Evolutionary conservation across 1,284 basidiomycete genomes (phyloP).

Genomic region (Austroboletus novae-zelandiae): DNA sequence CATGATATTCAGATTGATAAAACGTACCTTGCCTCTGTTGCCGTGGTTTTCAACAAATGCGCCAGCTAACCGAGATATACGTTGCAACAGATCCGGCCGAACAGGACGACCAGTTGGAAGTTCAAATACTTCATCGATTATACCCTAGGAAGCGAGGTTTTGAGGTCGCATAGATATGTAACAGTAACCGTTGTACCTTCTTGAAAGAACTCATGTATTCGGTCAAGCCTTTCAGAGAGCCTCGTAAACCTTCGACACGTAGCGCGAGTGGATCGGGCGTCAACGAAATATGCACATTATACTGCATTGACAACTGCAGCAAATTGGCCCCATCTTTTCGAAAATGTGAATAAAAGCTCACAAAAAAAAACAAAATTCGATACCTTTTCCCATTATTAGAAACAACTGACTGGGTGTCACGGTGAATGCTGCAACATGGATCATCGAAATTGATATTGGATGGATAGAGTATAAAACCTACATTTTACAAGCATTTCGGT

Average conservation of each 20-base stretch:
- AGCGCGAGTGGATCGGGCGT: slow-evolving; percentile 54
- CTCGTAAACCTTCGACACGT: slow-evolving; percentile 55
- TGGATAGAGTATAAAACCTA: slow-evolving; percentile 32
- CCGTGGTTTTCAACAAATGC: slow-evolving; percentile 57
- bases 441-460: slow-evolving; percentile 3
- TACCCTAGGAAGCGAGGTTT: slow-evolving; percentile 37
- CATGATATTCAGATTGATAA: neutral
- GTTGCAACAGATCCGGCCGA: slow-evolving; percentile 47
- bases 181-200: slow-evolving; percentile 36
- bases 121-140: slow-evolving; percentile 47
- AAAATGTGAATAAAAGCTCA: slow-evolving; percentile 3
- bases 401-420: slow-evolving; percentile 62
- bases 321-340: slow-evolving; percentile 63
- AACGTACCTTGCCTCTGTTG: slow-evolving; percentile 43
- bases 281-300: slow-evolving; percentile 61
- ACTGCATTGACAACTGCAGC: slow-evolving; percentile 53
- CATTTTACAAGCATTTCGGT: slow-evolving; percentile 51
- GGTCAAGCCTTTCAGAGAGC: slow-evolving; percentile 43
- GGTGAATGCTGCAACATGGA: slow-evolving; percentile 45
- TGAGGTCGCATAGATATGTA: neutral
- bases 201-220: slow-evolving; percentile 48
- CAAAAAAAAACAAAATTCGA: slow-evolving; percentile 6
- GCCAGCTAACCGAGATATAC: slow-evolving; percentile 63
- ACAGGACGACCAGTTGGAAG: slow-evolving; percentile 47
- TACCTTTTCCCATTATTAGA: slow-evolving; percentile 70